A percentile compares a stretch with the other conserved stretches of the same genome.
These are phyloP conservation scores for Botrytis tulipae DNA, from an alignment of 2,329 filamentous ascomycete genomes.

Conservation along the genomic window DNA sequence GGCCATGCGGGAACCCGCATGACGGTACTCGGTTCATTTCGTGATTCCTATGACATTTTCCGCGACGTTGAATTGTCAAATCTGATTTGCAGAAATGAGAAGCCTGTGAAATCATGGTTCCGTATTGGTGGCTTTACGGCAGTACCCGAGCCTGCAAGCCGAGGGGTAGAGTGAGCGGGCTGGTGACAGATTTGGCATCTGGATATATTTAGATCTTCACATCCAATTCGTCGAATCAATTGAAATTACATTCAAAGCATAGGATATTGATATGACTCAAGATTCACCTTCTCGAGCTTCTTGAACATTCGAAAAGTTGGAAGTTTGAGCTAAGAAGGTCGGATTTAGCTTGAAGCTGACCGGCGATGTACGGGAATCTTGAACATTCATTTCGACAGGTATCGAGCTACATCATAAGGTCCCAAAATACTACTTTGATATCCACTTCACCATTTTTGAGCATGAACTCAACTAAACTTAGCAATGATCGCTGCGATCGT, in stretches of 20 bases:
- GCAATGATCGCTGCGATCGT: not conserved
- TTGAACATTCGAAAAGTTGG: not conserved
- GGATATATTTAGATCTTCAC: not conserved
- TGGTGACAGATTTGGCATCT: not conserved
- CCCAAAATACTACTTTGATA: not conserved
- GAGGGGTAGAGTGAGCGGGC: not conserved
- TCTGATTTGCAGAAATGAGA: no score
- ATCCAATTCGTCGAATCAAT: not conserved
- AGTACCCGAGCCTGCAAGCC: not conserved
- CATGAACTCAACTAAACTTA: not conserved
- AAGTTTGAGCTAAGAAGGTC: not conserved
- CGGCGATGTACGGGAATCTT: no score
- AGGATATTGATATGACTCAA: rapidly evolving
- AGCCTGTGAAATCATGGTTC: not conserved
- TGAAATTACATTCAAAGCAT: not conserved
- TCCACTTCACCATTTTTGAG: not conserved
- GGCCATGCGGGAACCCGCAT: not conserved
- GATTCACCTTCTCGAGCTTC: not conserved
- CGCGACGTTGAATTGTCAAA: not conserved
- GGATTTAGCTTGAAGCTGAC: not conserved
- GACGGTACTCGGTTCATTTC: not conserved
- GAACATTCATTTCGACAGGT: not conserved
- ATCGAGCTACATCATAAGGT: not conserved
- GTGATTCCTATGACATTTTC: not conserved
- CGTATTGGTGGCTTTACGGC: not conserved